Evolutionary conservation across 1,284 basidiomycete species (phyloP), one percentile per base, ranked within the genome.

Genomic region (Leccinum griseonigrum): DNA sequence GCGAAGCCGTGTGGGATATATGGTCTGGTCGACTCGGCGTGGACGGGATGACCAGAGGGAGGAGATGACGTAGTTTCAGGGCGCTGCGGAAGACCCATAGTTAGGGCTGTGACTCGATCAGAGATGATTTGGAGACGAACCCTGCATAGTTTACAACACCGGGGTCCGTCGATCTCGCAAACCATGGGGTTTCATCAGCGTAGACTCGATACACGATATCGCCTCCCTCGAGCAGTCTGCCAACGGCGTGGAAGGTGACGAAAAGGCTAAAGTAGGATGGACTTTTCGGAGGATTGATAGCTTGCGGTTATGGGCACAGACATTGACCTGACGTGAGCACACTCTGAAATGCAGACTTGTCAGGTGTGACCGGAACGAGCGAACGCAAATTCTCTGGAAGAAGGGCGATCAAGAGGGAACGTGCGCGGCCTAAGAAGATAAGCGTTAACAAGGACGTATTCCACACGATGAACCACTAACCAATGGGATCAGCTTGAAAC

Each of bases 131-230:
- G 14, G 18, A 50, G 34, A 82, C 85, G 60, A 70, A 93, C 82
- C 95, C 4, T 95, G 93, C 66, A 74, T 82, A 2, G 88, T 90
- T 1, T 95, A 94, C 76, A 96, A 95, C 73, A 76, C 83, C 3
- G 88, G 85, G 11, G 88, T 95, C 0, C 84, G 93, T 32, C 82
- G 85, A 62, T 94, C 92, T 9, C 85, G 85, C 56, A 86, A 90
- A 66, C 91, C 92, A 2, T 96, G 94, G 93, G 94, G 94, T 0
- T 95, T 90, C 74, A 90, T 96, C 60, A 89, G 83, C 60, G 77
- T 82, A 34, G 85, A 89, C 61, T 84, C 86, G 3, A 87, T 96
- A 22, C 94, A 96, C 69, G 90, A 93, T 68, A 86, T 94, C 51
- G 75, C 86, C 22, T 78, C 82, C 2, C 80, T 92, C 38, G 86